Conservation (phyloP, 2,329 filamentous ascomycete species). For the Cytospora schulzeri region DNA sequence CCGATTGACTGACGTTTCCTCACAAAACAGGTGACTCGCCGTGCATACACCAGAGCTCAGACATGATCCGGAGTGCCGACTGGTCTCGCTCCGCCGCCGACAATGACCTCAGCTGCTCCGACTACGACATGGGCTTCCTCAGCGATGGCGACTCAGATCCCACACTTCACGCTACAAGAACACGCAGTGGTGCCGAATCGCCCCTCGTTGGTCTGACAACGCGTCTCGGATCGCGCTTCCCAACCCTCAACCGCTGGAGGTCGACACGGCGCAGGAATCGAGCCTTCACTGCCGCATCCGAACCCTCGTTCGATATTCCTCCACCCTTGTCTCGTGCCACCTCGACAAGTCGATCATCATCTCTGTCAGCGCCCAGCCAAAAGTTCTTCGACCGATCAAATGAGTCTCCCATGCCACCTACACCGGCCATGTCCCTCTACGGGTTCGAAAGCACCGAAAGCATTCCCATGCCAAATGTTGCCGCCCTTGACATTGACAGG, state of each 20-base stretch:
- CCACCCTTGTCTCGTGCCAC: constrained; percentile 64
- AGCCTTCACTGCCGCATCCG: constrained; percentile 69
- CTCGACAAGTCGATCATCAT: constrained; percentile 74
- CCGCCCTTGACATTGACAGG: constrained; percentile 57
- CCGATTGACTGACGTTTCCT: constrained; percentile 9
- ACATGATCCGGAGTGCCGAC: constrained; percentile 42
- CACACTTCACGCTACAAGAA: constrained; percentile 46
- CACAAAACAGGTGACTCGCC: constrained; percentile 58
- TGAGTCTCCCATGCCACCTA: constrained; percentile 60
- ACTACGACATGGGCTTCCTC: constrained; percentile 69
- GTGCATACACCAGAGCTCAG: constrained; percentile 57
- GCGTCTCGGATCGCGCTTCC: constrained; percentile 65
- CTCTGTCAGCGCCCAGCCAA: constrained; percentile 65
- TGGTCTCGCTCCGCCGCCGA: constrained; percentile 42
- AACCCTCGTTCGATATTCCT: constrained; percentile 78
- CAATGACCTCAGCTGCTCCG: constrained; percentile 44
- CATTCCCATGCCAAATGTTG: constrained; percentile 48
- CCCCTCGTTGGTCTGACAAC: constrained; percentile 64
- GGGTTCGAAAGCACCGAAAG: constrained; percentile 64
- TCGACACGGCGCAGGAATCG: constrained; percentile 48
- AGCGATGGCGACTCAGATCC: constrained; percentile 62
- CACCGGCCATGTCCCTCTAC: constrained; percentile 65
- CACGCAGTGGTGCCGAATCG: constrained; percentile 57
- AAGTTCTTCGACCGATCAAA: constrained; percentile 46
- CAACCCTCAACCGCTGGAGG: constrained; percentile 54